phyloP scores from a whole-genome alignment of 140 eudicot genomes.

The Bidens hawaiensis region DNA sequence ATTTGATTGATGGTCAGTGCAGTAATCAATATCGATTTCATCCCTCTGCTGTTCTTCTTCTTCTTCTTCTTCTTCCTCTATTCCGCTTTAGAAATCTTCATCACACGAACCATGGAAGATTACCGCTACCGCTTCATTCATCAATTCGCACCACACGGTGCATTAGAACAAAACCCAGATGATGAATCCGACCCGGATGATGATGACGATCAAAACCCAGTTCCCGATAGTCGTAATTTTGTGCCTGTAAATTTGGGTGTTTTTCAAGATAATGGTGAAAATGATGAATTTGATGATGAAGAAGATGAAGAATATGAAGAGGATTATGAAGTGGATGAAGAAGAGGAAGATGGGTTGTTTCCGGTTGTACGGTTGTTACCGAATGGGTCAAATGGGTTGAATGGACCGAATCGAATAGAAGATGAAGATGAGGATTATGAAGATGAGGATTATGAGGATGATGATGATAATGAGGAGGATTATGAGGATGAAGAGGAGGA shows the following conservation, averaged over 20 bases:
- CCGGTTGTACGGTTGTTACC: conserved; percentile 1
- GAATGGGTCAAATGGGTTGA: neutral
- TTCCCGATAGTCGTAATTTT: too few species aligned
- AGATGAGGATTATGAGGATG: neutral
- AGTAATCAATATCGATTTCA: conserved; percentile 9
- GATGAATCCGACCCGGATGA: neutral
- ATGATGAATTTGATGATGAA: neutral
- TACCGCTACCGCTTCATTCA: conserved; percentile 5
- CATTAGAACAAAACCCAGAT: conserved; percentile 1
- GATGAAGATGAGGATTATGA: neutral
- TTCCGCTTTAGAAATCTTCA: conserved; percentile 17
- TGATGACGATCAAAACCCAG: neutral
- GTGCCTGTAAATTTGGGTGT: neutral
- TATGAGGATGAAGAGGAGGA: conserved; percentile 3
- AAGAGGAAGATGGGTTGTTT: conserved; percentile 16
- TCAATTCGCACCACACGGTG: conserved; percentile 5
- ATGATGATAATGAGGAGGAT: conserved; percentile 13
- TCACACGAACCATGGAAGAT: conserved; percentile 19
- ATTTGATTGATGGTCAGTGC: conserved; percentile 19
- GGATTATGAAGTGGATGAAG: conserved; percentile 3
- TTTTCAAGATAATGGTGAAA: neutral
- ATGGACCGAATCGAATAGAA: too few species aligned
- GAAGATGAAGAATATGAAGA: neutral
- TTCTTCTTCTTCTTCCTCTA: conserved; percentile 11
- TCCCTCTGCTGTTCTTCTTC: too few species aligned